Evolutionary conservation across 768 basidiomycete genomes (phyloP).

Genomic region (Leucocoprinus sp.): DNA sequence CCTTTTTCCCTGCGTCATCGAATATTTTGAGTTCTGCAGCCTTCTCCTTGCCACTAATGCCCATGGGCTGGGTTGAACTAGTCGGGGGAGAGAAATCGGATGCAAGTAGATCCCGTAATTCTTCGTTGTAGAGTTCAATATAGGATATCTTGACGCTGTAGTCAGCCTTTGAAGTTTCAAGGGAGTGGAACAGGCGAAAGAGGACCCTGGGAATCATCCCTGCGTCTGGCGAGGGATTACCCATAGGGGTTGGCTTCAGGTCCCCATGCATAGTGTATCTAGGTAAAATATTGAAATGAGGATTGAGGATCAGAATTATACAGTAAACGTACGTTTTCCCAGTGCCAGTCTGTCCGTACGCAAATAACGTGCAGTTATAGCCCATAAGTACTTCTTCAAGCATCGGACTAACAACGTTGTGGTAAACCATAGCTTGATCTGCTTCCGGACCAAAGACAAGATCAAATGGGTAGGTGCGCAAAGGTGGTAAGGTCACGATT

Average conservation of each 20-base stretch:
- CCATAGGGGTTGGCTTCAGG: slow-evolving; percentile 70
- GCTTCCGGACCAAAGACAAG: slow-evolving; percentile 95
- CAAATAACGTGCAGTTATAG: slow-evolving; percentile 96
- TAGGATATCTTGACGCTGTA: slow-evolving; percentile 92
- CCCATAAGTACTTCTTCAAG: slow-evolving; percentile 90
- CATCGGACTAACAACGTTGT: slow-evolving; percentile 89
- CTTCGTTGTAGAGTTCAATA: slow-evolving; percentile 97
- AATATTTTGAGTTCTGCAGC: slow-evolving; percentile 73
- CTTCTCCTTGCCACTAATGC: slow-evolving; percentile 51
- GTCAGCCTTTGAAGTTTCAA: slow-evolving; percentile 70
- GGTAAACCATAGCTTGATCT: slow-evolving; percentile 89
- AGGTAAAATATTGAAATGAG: slow-evolving; percentile 6
- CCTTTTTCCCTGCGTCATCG: slow-evolving; percentile 74
- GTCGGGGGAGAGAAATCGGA: slow-evolving; percentile 65
- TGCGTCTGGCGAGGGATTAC: slow-evolving; percentile 81
- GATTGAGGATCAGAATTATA: background rate
- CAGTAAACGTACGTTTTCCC: slow-evolving; percentile 86
- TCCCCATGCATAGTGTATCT: slow-evolving; percentile 99
- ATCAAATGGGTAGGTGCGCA: slow-evolving; percentile 89
- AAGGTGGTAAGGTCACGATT: slow-evolving; percentile 65
- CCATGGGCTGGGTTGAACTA: slow-evolving; percentile 73
- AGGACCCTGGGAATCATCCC: slow-evolving; percentile 95
- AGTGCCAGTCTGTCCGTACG: slow-evolving; percentile 97
- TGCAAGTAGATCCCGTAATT: slow-evolving; percentile 87
- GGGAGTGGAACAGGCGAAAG: slow-evolving; percentile 82